Evolutionary conservation across 495 filamentous ascomycete species (phyloP).

Genomic region (Xylaria nigripes): DNA sequence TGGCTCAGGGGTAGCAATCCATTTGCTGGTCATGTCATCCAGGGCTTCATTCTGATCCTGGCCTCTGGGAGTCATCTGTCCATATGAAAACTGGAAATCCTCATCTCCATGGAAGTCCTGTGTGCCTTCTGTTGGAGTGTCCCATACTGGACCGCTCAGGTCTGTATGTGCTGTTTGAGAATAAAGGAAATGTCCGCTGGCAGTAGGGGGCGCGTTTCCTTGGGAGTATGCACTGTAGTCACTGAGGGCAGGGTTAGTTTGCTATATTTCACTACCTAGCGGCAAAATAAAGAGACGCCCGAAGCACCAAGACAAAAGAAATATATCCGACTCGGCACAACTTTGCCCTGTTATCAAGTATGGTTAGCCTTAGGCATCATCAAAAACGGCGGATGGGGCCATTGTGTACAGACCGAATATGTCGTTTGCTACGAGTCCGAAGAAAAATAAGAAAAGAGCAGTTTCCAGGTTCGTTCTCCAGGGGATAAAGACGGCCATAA

Average conservation of each 20-base stretch:
- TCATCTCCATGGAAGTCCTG: slow-evolving; percentile 48
- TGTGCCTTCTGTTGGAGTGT: slow-evolving; percentile 43
- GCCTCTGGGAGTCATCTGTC: slow-evolving; percentile 41
- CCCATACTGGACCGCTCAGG: slow-evolving; percentile 43
- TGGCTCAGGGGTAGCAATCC: slow-evolving; percentile 37
- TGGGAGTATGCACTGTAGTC: slow-evolving; percentile 43
- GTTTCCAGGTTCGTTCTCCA: neutral
- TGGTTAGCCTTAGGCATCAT: slow-evolving; percentile 22
- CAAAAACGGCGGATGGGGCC: slow-evolving; percentile 13
- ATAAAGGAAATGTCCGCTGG: slow-evolving; percentile 44
- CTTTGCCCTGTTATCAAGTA: slow-evolving; percentile 36
- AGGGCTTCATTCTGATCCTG: slow-evolving; percentile 38
- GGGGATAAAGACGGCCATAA: slow-evolving; percentile 3
- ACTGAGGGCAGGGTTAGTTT: slow-evolving; percentile 45
- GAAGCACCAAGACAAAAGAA: slow-evolving; percentile 28
- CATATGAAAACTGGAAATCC: slow-evolving; percentile 41
- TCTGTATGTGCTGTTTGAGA: slow-evolving; percentile 47
- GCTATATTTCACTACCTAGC: slow-evolving; percentile 33
- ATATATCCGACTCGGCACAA: slow-evolving; percentile 36
- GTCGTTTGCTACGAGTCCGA: slow-evolving; percentile 3
- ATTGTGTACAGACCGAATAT: slow-evolving; percentile 31
- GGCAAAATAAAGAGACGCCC: slow-evolving; percentile 24
- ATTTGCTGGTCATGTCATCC: slow-evolving; percentile 40
- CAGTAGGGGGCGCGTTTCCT: slow-evolving; percentile 39
- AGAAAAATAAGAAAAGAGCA: slow-evolving; percentile 8